Base-by-base conservation (phyloP, 1,284 basidiomycete genomes). In the Cutaneotrichosporon mucoides region DNA sequence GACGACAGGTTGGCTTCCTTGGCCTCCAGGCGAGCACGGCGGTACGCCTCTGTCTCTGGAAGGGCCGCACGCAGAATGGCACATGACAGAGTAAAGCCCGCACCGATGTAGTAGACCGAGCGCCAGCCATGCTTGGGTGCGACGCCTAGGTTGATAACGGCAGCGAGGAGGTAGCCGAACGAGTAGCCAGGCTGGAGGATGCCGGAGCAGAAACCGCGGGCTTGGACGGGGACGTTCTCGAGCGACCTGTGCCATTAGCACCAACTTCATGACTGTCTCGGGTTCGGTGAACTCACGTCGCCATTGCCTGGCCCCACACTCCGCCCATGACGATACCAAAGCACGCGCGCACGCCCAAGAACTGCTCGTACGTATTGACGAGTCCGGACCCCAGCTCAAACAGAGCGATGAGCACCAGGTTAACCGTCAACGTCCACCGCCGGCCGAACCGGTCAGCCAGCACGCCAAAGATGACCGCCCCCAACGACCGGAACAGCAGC, bases 341-440 rank as follows among this genome's bases (percentile, higher is more conserved):
- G 49, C 91, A 79, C 5, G 87, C 85, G 34, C 80, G 68, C 1
- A 81, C 75, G 6, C 73, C 81, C 8, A 83, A 72, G 68, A 84
- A 84, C 48, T 74, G 60, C 4, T 50, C 15, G 64, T 80, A 83
- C 5, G 73, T 79, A 41, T 79, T 73, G 58, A 75, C 70, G 65
- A 82, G 82, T 1, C 79, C 79, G 0, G 80, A 86, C 0, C 86
- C 89, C 12, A 98, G 84, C 66, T 92, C 87, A 59, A 96, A 84
- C 9, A 84, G 76, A 24, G 84, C 81, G 62, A 90, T 84, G 47
- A 92, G 68, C 12, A 89, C 53, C 46, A 92, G 61, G 74, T 95
- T 96, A 69, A 73, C 68, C 46, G 94, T 86, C 4, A 97, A 81
- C 1, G 92, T 92, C 90, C 92, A 98, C 81, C 93, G 94, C 38